Evolutionary conservation across 1,139 yeast genomes (phyloP).

Genomic region (Saccharomyces hybrid): DNA sequence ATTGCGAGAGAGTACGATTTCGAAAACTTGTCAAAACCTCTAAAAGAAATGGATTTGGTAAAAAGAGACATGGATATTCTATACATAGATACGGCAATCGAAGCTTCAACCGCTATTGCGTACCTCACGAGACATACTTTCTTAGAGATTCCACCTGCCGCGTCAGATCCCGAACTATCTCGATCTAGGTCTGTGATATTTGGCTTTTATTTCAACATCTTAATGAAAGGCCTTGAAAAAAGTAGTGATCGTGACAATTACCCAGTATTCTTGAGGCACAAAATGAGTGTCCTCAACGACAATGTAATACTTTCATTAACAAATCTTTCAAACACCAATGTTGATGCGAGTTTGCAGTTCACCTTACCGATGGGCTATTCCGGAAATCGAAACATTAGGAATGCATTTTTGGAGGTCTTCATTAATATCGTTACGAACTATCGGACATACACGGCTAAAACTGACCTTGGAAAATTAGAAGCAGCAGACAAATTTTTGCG

Average conservation of each 20-base stretch:
- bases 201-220: conserved; percentile 63
- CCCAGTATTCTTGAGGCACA: conserved; percentile 40
- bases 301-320: conserved; percentile 64
- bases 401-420: conserved; percentile 71
- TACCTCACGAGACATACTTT: conserved; percentile 48
- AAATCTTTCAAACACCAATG: conserved; percentile 62
- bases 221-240: conserved; percentile 63
- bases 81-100: conserved; percentile 59
- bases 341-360: conserved; percentile 68
- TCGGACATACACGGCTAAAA: conserved; percentile 21
- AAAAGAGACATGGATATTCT: conserved; percentile 45
- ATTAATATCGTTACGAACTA: conserved; percentile 53
- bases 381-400: conserved; percentile 53
- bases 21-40: conserved; percentile 28
- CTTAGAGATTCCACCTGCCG: conserved; percentile 56
- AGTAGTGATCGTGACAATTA: conserved; percentile 36
- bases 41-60: conserved; percentile 28
- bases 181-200: conserved; percentile 59
- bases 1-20: conserved; percentile 32
- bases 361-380: conserved; percentile 78
- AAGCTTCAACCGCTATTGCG: conserved; percentile 53
- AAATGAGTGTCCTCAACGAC: conserved; percentile 50
- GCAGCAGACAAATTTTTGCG: conserved; percentile 26
- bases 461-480: conserved; percentile 30
- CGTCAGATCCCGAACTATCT: conserved; percentile 47